These are phyloP conservation scores for Posidonia australis DNA, from an alignment of 106 monocot species.

Conservation along the genomic window DNA sequence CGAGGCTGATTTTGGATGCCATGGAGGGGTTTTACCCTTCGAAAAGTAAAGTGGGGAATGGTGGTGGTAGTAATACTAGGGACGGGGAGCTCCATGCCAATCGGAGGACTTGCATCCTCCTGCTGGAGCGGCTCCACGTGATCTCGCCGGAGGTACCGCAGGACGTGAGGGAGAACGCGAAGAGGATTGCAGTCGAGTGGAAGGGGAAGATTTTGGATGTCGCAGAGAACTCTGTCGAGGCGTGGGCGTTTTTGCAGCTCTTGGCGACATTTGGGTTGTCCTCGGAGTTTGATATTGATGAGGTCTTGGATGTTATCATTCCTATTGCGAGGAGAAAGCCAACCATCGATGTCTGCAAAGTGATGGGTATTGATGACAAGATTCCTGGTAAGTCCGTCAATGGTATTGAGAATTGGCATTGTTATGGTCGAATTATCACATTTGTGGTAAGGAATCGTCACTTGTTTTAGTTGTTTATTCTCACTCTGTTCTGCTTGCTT, in stretches of 20 bases:
- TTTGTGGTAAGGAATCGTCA: too few species aligned
- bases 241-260: constrained; percentile 41
- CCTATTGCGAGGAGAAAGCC: constrained; percentile 26
- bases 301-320: constrained; percentile 35
- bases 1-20: constrained; percentile 33
- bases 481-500: neutral
- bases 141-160: constrained; percentile 20
- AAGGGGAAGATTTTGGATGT: constrained; percentile 25
- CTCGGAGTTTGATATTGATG: constrained; percentile 23
- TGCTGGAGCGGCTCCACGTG: constrained; percentile 30
- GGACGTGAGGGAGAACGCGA: constrained; percentile 23
- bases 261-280: constrained; percentile 24
- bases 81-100: constrained; percentile 9
- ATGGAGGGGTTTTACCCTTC: constrained; percentile 17
- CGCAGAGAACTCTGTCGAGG: constrained; percentile 18
- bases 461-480: neutral
- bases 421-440: too few species aligned
- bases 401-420: neutral
- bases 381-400: constrained; percentile 28
- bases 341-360: constrained; percentile 28
- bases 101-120: constrained; percentile 31
- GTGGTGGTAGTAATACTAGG: neutral
- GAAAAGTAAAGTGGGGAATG: neutral
- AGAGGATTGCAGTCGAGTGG: constrained; percentile 34
- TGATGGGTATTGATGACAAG: constrained; percentile 25